Percentiles rank a stretch among this genome's conserved stretches.
phyloP scores from a whole-genome alignment of 306 rosid species.

The Corylus americana region DNA sequence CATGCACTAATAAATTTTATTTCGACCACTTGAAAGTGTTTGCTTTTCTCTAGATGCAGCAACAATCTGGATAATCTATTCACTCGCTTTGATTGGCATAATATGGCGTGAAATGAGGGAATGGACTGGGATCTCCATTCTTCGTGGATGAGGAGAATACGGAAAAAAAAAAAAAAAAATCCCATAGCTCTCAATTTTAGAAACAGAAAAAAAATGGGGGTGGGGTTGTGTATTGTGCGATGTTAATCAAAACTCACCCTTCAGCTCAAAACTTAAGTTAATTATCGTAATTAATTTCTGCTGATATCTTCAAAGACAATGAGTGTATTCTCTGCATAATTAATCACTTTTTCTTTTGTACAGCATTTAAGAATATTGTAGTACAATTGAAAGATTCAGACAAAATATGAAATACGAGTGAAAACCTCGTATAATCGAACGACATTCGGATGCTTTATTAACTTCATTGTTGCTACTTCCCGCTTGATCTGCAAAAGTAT shows the following conservation, averaged over 20 bases:
- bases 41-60: background rate
- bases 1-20: background rate
- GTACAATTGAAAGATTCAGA: conserved; percentile 7
- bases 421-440: conserved; percentile 79
- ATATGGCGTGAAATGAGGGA: background rate
- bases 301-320: background rate
- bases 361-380: background rate
- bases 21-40: background rate
- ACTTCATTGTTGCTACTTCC: conserved; percentile 95
- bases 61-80: background rate
- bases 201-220: background rate
- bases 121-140: background rate
- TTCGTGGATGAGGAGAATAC: background rate
- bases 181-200: background rate
- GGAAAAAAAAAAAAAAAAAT: background rate
- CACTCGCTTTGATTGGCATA: background rate
- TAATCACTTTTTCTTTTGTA: background rate
- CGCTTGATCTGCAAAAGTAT: conserved; percentile 67
- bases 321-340: background rate
- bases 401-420: conserved; percentile 21
- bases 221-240: background rate
- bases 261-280: too few species aligned
- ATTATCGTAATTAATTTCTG: background rate
- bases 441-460: conserved; percentile 95
- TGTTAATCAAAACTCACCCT: background rate